A percentile compares a stretch with the other conserved stretches of the same genome.
These are phyloP conservation scores for Insectozyma bohioensis DNA, from an alignment of 1,139 yeast genomes.

Conservation along the genomic window DNA sequence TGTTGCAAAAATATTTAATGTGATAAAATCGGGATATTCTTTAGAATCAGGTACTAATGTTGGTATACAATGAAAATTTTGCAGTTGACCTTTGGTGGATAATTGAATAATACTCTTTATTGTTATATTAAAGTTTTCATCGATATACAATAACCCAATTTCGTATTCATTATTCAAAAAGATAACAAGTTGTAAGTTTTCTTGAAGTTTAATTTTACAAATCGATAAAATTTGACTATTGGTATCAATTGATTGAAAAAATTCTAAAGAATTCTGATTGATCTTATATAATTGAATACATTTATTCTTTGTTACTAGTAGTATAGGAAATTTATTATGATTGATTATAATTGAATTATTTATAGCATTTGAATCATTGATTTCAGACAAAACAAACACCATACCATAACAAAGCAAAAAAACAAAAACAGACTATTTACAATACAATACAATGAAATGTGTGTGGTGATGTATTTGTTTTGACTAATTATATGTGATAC, in stretches of 20 bases:
- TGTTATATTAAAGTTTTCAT: slow-evolving; percentile 6
- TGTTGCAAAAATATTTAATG: slow-evolving; percentile 32
- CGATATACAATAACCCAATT: slow-evolving; percentile 7
- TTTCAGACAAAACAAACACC: slow-evolving; percentile 22
- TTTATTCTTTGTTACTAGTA: slow-evolving; percentile 20
- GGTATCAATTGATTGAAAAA: slow-evolving; percentile 2
- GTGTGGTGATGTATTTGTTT: too few species aligned
- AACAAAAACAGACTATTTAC: too few species aligned
- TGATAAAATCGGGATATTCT: slow-evolving; percentile 17
- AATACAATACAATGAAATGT: too few species aligned
- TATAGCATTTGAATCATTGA: slow-evolving; percentile 6
- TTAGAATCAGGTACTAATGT: slow-evolving; percentile 19
- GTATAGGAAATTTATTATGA: slow-evolving; percentile 14
- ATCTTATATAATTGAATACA: slow-evolving; percentile 19
- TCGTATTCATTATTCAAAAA: slow-evolving; percentile 7
- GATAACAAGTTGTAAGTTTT: slow-evolving; percentile 8
- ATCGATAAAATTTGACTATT: slow-evolving; percentile 7
- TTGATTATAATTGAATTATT: slow-evolving; percentile 6
- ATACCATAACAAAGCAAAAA: too few species aligned
- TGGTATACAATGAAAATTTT: slow-evolving; percentile 18
- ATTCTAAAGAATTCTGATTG: background rate
- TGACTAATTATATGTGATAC: too few species aligned
- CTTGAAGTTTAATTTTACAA: slow-evolving; percentile 6
- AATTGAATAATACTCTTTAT: slow-evolving; percentile 15
- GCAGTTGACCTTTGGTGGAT: slow-evolving; percentile 29